Evolutionary conservation across 345 rosid species (phyloP), one percentile per base, ranked within the genome.

Genomic region (Aquilaria malaccensis): DNA sequence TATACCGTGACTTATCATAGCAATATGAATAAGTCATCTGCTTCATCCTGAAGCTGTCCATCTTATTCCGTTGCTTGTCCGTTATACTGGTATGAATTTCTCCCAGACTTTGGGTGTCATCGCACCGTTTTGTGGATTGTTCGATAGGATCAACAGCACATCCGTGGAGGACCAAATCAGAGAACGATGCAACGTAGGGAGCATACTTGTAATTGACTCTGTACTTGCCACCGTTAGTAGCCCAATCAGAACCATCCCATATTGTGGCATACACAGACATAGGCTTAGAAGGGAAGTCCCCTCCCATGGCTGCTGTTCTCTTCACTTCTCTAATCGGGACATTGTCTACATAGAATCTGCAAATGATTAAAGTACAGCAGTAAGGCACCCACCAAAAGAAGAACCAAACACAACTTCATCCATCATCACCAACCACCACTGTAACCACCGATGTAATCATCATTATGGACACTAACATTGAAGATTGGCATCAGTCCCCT

Each of bases 201-300:
- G 94, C 84, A 15, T 87, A 92, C 57, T 81, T 81, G 82, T 92
- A 92, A 67, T 89, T 87, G 31, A 87, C 84, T 63, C 83, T 80
- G 56, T 92, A 84, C 59, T 84, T 92, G 47, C 98, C 98, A 53
- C 96, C 97, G 45, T 79, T 72, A 11, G 98, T 92, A 6, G 98
- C 98, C 96, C 98, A 92, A 60, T 71, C 72, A 6, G 95, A 92
- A 11, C 91, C 98, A 33, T 91, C 98, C 98, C 98, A 91, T 52
- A 88, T 88, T 30, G 96, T 91, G 60, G 90, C 88, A 52, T 88
- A 88, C 45, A 91, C 60, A 15, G 98, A 86, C 98, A 91, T 91
- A 2, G 96, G 95, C 78, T 91, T 91, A 1, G 96, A 78, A 2
- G 96, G 98, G 55, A 86, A 91, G 61, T 86, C 88, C 3, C 85